Base-by-base conservation (phyloP, 2,329 filamentous ascomycete species). In the Graphilbum sp. region DNA sequence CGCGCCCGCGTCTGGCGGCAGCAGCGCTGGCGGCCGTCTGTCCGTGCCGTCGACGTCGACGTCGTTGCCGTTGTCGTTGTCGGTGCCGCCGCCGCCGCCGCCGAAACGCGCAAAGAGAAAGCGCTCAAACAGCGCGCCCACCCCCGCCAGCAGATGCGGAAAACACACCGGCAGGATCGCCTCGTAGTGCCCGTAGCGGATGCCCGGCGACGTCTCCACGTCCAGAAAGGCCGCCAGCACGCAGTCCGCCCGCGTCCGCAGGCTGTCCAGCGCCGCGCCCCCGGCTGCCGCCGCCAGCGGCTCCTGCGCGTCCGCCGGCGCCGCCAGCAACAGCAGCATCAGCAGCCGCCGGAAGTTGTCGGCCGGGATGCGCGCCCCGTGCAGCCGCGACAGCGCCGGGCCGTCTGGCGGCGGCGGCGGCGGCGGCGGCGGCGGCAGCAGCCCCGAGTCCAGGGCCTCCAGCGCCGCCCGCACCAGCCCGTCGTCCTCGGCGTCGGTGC, bases 51-150 rank as follows among this genome's bases (percentile, higher is more conserved):
- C 5, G 10, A 5, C 27, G 19, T 25, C 20, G 15, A 12, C 29
- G 21, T 24, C 2, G 13, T 13, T 13, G 18, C 29, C 42, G 6
- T 34, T 36, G 29, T 38, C 43, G 24, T 45, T 41, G 13, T 30
- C 13, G 23, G 15, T 42, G 20, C 21, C 21, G 3, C 37, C 32
- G 10, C 23, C 23, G 20, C 24, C 35, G 11, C 21, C 18, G 15
- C 33, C 37, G 69, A 72, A 37, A 82, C 68, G 46, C 82, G 73
- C 18, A 84, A 84, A 86, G 20, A 85, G 64, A 46, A 86, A 84
- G 50, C 78, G 75, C 46, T 83, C 78, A 51, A 84, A 85, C 1
- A 86, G 58, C 1, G 74, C 66, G 44, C 70, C 73, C 44, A 85
- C 67, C 0, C 77, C 75, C 38, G 68, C 61, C 50, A 86, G 83